Base-by-base conservation (phyloP, 2,329 filamentous ascomycete genomes). In the Boeremia lycopersici region DNA sequence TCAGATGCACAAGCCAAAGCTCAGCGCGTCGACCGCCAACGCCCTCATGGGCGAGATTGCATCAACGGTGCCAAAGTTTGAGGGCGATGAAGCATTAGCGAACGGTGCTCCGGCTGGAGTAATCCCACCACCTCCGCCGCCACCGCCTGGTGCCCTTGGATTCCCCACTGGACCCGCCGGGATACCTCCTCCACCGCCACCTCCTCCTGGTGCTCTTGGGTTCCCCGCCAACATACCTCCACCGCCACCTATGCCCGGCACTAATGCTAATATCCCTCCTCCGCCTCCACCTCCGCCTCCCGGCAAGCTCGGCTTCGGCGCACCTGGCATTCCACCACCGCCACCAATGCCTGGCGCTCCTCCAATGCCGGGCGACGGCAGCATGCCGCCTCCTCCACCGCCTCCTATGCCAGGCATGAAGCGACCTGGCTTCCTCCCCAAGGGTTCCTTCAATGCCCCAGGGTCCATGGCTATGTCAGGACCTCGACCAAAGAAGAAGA, bases 401-500 rank as follows among this genome's bases (percentile, higher is more conserved):
- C 86, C 86, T 1, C 86, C 89, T 51, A 74, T 84, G 62, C 82
- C 83, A 48, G 80, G 83, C 12, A 76, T 75, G 19, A 82, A 80
- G 72, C 77, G 80, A 57, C 90, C 90, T 7, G 88, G 91, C 59
- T 97, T 89, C 78, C 77, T 96, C 59, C 83, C 87, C 42, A 84
- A 88, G 61, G 81, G 85, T 25, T 81, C 83, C 29, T 80, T 81
- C 53, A 77, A 79, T 17, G 73, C 82, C 5, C 71, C 82, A 12
- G 78, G 86, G 19, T 84, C 85, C 7, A 81, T 91, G 63, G 86
- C 88, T 38, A 78, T 96, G 67, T 88, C 91, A 31, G 89, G 92
- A 57, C 90, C 92, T 47, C 83, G 93, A 65, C 92, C 95, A 19
- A 98, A 97, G 85, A 98, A 96, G 86, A 99, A 98, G 82, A 91